Evolutionary conservation across 352 stramenopile species (phyloP), one percentile per base, ranked within the genome.

Genomic region (Stramenopiles sp.): DNA sequence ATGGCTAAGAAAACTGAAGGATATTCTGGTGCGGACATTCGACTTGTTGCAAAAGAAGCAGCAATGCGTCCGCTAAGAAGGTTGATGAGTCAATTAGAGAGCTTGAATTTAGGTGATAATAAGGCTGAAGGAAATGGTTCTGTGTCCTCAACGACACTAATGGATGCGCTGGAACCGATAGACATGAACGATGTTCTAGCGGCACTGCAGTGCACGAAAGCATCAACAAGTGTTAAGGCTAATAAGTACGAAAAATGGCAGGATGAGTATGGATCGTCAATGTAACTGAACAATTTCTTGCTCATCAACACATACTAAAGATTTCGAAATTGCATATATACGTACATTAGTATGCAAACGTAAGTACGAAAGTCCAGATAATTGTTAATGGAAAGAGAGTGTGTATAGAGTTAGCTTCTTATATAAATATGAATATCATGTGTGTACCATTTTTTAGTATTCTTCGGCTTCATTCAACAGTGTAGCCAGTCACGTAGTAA

Each of bases 11-110:
- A 27, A 7, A n/a, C 14, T 7, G 67, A 84, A 0, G 89, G 90
- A 0, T 94, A 93, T 67, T 94, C 90, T 32, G 90, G 90, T 0
- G 88, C 90, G 0, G 90, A 94, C 76, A 92, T 94, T 81, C 93
- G 93, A 75, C 85, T 94, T 30, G 89, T 94, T 0, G 87, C 90
- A 1, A 94, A 94, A 84, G 90, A 94, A 83, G 87, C 89, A 32
- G 92, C 88, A 78, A 94, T 94, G 90, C 88, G 88, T 27, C 90
- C 90, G 0, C 89, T 94, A 7, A 84, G 90, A 0, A 83, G 90
- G 0, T 85, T 94, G 14, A 91, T 94, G 86, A 82, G 82, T 4
- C 86, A 88, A 31, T 81, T 94, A 0, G 90, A 94, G 75, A 44
- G 84, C 0, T 81, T 86, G 0, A 87, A 91, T 27, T n/a, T n/a